Conservation (phyloP, 2,329 filamentous ascomycete species). For the Zymoseptoria pseudotritici region DNA sequence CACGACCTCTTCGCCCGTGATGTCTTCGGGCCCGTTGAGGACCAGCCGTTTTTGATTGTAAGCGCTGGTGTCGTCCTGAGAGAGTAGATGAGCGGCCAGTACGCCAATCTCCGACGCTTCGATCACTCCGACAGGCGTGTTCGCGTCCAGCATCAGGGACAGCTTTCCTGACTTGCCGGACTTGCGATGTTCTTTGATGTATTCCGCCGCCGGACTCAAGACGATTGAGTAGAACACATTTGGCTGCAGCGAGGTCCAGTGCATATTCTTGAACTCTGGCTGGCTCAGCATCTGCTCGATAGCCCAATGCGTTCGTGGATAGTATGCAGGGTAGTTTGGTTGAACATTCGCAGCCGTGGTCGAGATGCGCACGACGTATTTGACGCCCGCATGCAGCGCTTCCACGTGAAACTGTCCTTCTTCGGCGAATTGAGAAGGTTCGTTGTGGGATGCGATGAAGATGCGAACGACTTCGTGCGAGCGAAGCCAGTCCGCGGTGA, state of each 20-base stretch:
- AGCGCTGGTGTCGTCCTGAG: conserved; percentile 20
- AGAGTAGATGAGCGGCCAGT: conserved; percentile 32
- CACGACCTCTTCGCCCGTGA: conserved; percentile 32
- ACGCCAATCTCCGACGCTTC: conserved; percentile 28
- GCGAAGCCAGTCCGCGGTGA: conserved; percentile 36
- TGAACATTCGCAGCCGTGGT: conserved; percentile 33
- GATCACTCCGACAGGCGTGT: conserved; percentile 27
- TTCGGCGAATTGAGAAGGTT: conserved; percentile 35
- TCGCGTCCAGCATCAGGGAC: conserved; percentile 22
- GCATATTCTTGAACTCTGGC: conserved; percentile 30
- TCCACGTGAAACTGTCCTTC: conserved; percentile 34
- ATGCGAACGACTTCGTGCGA: conserved; percentile 30
- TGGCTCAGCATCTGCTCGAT: conserved; percentile 34
- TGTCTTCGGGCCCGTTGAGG: conserved; percentile 35
- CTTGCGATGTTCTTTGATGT: conserved; percentile 30
- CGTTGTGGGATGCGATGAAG: conserved; percentile 36
- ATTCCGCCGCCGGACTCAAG: conserved; percentile 21
- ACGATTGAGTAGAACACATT: conserved; percentile 26
- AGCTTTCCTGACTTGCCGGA: conserved; percentile 29
- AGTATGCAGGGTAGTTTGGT: conserved; percentile 32
- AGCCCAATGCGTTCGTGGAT: conserved; percentile 36
- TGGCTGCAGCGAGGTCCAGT: conserved; percentile 37
- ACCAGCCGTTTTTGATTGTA: conserved; percentile 33
- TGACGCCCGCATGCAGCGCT: conserved; percentile 31
- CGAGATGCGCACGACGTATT: conserved; percentile 39